Evolutionary conservation across 1,284 basidiomycete species (phyloP).

Genomic region (Cutaneotrichosporon daszewskae): DNA sequence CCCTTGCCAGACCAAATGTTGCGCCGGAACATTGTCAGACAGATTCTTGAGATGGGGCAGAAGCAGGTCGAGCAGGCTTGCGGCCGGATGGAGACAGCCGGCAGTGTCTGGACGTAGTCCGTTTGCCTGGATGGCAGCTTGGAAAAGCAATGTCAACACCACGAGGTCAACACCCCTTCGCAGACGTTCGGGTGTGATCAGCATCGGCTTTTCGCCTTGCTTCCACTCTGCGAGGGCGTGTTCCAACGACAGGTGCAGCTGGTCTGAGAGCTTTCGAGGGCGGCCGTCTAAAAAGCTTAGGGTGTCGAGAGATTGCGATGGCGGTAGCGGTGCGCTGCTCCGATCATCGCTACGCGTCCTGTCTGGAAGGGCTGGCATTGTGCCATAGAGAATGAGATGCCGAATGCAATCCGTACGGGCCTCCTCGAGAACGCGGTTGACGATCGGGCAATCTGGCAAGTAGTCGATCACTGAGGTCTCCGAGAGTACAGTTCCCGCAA

Average conservation of each 20-base stretch:
- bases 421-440: conserved; percentile 58
- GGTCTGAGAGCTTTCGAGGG: conserved; percentile 61
- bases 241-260: conserved; percentile 60
- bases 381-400: conserved; percentile 62
- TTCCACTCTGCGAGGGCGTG: conserved; percentile 55
- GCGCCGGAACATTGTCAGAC: conserved; percentile 15
- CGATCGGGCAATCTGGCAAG: conserved; percentile 63
- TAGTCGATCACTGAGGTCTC: conserved; percentile 19
- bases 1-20: conserved; percentile 55
- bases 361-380: conserved; percentile 49
- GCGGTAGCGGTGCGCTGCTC: neutral
- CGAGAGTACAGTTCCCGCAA: conserved; percentile 26
- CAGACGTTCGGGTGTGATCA: conserved; percentile 57
- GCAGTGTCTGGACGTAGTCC: conserved; percentile 50
- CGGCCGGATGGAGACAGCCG: conserved; percentile 15
- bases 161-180: conserved; percentile 64
- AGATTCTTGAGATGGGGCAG: conserved; percentile 13
- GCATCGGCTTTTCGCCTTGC: conserved; percentile 10
- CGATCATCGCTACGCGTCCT: neutral
- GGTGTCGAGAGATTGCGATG: conserved; percentile 16
- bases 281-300: conserved; percentile 43
- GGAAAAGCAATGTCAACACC: conserved; percentile 61
- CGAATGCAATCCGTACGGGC: conserved; percentile 57
- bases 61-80: conserved; percentile 15
- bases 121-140: conserved; percentile 60